Conservation (phyloP, 768 basidiomycete genomes). For the Amanita exitialis region DNA sequence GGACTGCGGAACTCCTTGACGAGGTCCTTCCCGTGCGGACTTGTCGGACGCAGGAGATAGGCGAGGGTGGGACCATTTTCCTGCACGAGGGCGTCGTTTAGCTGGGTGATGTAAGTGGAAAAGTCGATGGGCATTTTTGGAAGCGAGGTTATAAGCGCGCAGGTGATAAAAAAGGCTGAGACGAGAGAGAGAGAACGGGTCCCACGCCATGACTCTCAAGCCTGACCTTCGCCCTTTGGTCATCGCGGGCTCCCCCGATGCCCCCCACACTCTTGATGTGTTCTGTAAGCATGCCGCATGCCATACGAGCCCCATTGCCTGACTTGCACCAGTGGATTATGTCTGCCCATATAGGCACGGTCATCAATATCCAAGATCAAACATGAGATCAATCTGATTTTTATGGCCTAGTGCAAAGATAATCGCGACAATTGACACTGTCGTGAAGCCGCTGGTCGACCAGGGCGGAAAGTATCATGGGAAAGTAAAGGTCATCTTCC, state of each 20-base stretch:
- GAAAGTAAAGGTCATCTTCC: conserved; percentile 65
- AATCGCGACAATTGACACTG: conserved; percentile 43
- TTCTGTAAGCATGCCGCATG: conserved; percentile 41
- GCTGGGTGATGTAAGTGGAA: conserved; percentile 45
- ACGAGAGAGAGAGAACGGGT: background rate
- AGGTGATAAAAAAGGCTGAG: background rate
- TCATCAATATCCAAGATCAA: background rate
- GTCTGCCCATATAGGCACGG: conserved; percentile 76
- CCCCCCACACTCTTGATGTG: conserved; percentile 74
- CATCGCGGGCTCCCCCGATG: conserved; percentile 44
- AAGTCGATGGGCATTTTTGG: conserved; percentile 39
- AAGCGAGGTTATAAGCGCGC: background rate
- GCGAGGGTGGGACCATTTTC: conserved; percentile 66
- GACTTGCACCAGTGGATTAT: conserved; percentile 57
- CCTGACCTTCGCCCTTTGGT: conserved; percentile 59
- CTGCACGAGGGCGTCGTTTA: conserved; percentile 48
- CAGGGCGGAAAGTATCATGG: conserved; percentile 55
- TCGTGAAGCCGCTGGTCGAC: conserved; percentile 50
- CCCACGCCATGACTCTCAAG: conserved; percentile 58
- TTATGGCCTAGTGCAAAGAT: conserved; percentile 42
- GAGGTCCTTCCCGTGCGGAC: conserved; percentile 67
- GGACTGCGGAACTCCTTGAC: conserved; percentile 63
- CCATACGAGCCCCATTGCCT: background rate
- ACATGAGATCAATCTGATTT: background rate
- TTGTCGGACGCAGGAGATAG: conserved; percentile 66